A percentile compares a stretch with the other conserved stretches of the same genome.
These are phyloP conservation scores for Naganishia sp. DNA, from an alignment of 1,284 basidiomycete genomes.

Conservation along the genomic window DNA sequence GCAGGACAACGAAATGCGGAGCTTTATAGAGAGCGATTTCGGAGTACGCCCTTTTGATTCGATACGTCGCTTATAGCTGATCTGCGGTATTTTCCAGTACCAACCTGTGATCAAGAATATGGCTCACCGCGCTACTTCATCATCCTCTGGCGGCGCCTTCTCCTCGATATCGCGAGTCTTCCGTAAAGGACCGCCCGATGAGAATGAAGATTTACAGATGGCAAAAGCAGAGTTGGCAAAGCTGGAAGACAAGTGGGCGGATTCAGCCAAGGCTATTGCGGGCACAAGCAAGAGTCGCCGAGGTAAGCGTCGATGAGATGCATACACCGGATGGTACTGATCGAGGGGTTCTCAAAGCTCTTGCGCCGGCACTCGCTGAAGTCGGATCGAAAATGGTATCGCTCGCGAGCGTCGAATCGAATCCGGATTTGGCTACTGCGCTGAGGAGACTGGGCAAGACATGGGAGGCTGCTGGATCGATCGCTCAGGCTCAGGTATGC, in stretches of 20 bases:
- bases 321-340: background rate
- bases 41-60: constrained; percentile 58
- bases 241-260: constrained; percentile 83
- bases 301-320: constrained; percentile 57
- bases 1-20: constrained; percentile 83
- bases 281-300: constrained; percentile 76
- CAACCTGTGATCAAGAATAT: constrained; percentile 61
- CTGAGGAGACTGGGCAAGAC: constrained; percentile 78
- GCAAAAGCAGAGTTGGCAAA: constrained; percentile 88
- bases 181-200: constrained; percentile 50
- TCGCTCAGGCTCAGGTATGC: constrained; percentile 71
- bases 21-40: constrained; percentile 93
- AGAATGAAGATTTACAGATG: constrained; percentile 68
- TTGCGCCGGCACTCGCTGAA: constrained; percentile 73
- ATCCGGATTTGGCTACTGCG: constrained; percentile 74
- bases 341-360: constrained; percentile 57
- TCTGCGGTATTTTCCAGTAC: constrained; percentile 53
- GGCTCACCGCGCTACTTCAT: constrained; percentile 63
- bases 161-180: constrained; percentile 52
- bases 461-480: constrained; percentile 79
- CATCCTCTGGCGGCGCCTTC: constrained; percentile 43
- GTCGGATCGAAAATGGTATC: constrained; percentile 86
- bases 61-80: background rate
- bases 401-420: constrained; percentile 82
- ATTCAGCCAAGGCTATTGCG: constrained; percentile 82